Evolutionary conservation across 169 alveolate genomes (phyloP).

Genomic region (Plasmodium ovale): DNA sequence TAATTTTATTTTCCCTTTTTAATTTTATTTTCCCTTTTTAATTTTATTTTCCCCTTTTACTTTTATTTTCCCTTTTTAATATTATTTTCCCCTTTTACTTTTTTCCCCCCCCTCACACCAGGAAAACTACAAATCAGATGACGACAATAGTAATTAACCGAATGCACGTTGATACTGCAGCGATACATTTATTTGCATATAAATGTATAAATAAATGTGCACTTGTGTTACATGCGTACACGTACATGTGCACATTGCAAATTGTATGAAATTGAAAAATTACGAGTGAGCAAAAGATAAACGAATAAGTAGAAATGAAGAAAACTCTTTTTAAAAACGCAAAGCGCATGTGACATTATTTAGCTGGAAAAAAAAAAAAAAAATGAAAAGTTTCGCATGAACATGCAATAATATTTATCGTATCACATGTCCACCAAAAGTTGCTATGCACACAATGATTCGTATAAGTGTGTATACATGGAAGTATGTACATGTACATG

Average conservation of each 20-base stretch:
- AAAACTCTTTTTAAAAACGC: too few species aligned
- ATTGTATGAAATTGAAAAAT: background rate
- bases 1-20: background rate
- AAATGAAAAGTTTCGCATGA: background rate
- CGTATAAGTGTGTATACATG: background rate
- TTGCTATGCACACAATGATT: background rate
- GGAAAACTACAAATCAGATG: conserved; percentile 70
- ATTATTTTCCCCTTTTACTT: background rate
- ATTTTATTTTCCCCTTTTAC: background rate
- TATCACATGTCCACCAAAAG: background rate
- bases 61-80: too few species aligned
- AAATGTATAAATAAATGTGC: background rate
- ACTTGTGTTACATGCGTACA: background rate
- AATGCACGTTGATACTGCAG: conserved; percentile 9
- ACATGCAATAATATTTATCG: background rate
- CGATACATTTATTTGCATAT: background rate
- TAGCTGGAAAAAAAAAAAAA: background rate
- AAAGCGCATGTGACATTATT: background rate
- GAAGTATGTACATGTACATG: conserved; percentile 1
- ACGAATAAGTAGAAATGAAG: background rate
- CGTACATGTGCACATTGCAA: background rate
- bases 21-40: background rate
- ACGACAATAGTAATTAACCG: conserved; percentile 52
- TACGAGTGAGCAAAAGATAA: background rate
- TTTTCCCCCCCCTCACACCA: too few species aligned